These are phyloP conservation scores for Echinochloa phyllopogon DNA, from an alignment of 176 grass and related monocot genomes.

Conservation along the genomic window DNA sequence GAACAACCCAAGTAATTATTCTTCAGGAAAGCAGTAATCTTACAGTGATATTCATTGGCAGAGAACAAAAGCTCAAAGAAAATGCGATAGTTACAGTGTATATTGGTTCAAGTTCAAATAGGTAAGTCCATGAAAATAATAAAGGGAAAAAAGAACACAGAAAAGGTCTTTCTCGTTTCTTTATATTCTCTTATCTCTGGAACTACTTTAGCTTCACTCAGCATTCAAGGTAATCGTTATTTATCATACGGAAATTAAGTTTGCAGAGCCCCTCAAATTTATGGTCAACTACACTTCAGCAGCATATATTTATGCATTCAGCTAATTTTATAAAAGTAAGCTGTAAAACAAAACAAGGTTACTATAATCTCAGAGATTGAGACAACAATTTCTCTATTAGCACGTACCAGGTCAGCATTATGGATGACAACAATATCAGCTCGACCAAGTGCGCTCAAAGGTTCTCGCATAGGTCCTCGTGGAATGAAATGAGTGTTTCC, in stretches of 20 bases:
- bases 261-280: not conserved
- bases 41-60: not conserved
- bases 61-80: not conserved
- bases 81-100: not conserved
- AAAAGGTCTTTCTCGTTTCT: not conserved
- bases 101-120: not conserved
- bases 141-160: not conserved
- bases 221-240: not conserved
- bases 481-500: slow-evolving; percentile 78
- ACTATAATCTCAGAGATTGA: not conserved
- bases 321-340: not conserved
- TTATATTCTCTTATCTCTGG: not conserved
- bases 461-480: slow-evolving; percentile 87
- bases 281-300: not conserved
- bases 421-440: slow-evolving; percentile 84
- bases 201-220: slow-evolving; percentile 3
- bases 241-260: slow-evolving; percentile 9
- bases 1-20: slow-evolving; percentile 18
- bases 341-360: not conserved
- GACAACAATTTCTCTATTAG: slow-evolving; percentile 14
- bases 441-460: slow-evolving; percentile 60
- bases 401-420: slow-evolving; percentile 72
- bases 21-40: slow-evolving; percentile 16
- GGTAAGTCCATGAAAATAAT: not conserved
- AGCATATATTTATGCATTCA: not conserved